Conservation (phyloP, 345 rosid species). For the Brassica carinata region DNA sequence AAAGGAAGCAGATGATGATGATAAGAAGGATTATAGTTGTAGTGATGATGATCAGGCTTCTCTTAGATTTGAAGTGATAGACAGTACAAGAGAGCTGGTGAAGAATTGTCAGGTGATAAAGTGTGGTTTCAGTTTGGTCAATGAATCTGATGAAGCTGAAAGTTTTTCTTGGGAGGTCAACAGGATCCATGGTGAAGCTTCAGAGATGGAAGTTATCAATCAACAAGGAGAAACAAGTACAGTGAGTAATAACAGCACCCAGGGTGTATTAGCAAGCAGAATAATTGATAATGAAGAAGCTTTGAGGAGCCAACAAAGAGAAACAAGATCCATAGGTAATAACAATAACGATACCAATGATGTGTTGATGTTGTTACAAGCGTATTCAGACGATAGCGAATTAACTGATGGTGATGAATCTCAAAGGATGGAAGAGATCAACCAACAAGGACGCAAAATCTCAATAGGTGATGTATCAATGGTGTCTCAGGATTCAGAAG, state of each 20-base stretch:
- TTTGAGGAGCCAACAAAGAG: background rate
- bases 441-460: background rate
- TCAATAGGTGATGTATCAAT: background rate
- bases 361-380: too few relatives aligned
- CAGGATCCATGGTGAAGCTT: background rate
- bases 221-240: background rate
- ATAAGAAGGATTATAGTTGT: background rate
- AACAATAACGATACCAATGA: background rate
- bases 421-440: background rate
- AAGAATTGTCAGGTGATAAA: background rate
- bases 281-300: background rate
- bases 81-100: background rate
- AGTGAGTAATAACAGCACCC: background rate
- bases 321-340: background rate
- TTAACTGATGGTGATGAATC: background rate
- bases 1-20: background rate
- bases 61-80: background rate
- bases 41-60: slow-evolving; percentile 2
- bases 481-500: background rate
- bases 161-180: background rate
- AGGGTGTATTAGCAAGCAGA: background rate
- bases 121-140: slow-evolving; percentile 1
- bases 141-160: background rate
- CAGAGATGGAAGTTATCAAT: background rate
- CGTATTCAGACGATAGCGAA: background rate